Conservation (phyloP, 257 asterid genomes). For the Anisodus tanguticus region DNA sequence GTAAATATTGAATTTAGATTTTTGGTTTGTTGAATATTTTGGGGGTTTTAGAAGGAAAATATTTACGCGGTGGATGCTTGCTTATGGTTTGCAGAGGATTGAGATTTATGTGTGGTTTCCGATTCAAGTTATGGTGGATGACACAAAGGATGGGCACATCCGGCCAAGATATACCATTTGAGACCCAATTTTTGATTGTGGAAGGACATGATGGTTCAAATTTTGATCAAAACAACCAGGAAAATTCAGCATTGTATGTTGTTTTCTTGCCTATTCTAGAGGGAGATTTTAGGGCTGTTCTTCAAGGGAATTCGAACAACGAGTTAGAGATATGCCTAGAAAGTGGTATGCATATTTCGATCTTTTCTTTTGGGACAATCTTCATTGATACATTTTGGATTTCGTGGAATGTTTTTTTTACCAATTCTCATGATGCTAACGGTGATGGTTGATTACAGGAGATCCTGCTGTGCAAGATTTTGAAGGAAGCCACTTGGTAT, state of each 20-base stretch:
- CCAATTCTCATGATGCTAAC: neutral
- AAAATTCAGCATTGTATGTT: conserved; percentile 55
- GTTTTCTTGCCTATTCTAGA: conserved; percentile 88
- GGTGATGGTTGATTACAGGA: conserved; percentile 50
- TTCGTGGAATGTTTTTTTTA: neutral
- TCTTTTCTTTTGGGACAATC: neutral
- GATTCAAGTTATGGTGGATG: conserved; percentile 99
- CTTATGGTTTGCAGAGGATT: conserved; percentile 57
- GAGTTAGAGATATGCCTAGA: conserved; percentile 90
- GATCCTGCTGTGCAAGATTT: conserved; percentile 89
- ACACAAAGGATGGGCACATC: conserved; percentile 85
- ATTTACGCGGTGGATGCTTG: neutral
- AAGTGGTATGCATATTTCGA: conserved; percentile 61
- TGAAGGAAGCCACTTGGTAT: conserved; percentile 84
- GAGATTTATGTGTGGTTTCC: conserved; percentile 89
- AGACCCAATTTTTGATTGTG: conserved; percentile 81
- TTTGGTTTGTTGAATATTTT: neutral
- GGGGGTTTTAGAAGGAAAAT: neutral
- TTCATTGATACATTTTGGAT: neutral
- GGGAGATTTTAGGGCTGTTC: conserved; percentile 92
- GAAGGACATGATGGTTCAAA: conserved; percentile 67
- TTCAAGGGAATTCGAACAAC: conserved; percentile 76
- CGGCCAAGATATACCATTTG: conserved; percentile 85
- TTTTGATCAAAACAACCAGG: conserved; percentile 46
- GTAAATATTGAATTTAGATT: neutral